Conservation (phyloP, 2,329 filamentous ascomycete species). For the Beauveria caledonica region DNA sequence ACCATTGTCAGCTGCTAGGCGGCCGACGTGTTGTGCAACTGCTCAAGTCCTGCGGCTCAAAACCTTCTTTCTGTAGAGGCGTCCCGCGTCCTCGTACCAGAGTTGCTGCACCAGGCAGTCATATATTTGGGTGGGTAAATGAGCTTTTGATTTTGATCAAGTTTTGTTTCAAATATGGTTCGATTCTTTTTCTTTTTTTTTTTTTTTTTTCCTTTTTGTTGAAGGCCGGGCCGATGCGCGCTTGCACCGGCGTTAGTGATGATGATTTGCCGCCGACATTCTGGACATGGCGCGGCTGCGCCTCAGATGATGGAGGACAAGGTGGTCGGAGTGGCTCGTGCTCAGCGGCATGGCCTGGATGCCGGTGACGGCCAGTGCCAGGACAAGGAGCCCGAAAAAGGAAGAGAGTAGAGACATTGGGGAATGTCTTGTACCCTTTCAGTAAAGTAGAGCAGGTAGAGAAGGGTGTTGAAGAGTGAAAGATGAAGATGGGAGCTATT, state of each 20-base stretch:
- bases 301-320: neutral
- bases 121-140: too few relatives aligned
- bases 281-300: conserved; percentile 8
- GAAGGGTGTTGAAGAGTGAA: neutral
- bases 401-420: conserved; percentile 4
- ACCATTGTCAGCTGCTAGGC: neutral
- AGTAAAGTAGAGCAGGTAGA: too few relatives aligned
- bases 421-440: neutral
- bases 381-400: conserved; percentile 2
- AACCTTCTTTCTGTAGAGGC: too few relatives aligned
- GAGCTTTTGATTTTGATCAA: too few relatives aligned
- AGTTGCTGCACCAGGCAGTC: neutral
- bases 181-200: neutral
- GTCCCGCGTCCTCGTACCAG: too few relatives aligned
- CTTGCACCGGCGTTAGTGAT: neutral
- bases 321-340: neutral
- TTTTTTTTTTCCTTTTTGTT: neutral
- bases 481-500: neutral
- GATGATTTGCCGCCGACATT: neutral
- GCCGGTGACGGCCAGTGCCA: conserved; percentile 2
- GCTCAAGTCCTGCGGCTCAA: too few relatives aligned
- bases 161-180: neutral
- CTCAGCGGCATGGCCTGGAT: neutral
- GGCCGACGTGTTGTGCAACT: too few relatives aligned
- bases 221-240: neutral